Conservation (phyloP, 1,284 basidiomycete genomes). For the Microstroma glucosiphilum region DNA sequence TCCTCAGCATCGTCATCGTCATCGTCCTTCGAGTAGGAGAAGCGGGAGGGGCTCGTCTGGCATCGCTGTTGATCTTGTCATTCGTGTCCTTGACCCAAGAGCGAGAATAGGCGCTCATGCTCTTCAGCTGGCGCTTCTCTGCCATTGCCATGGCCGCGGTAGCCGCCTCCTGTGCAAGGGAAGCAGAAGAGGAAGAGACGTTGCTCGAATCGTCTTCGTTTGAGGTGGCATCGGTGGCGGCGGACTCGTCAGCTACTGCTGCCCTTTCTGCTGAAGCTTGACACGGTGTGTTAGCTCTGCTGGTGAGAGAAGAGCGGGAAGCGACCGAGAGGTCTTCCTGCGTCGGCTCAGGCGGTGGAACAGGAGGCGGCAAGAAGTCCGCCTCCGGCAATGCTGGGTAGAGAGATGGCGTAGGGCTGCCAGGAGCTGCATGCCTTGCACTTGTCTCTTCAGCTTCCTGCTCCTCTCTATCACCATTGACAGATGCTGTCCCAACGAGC, state of each 20-base stretch:
- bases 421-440: no score
- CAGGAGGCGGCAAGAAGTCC: background rate
- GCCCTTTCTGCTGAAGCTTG: background rate
- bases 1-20: no score
- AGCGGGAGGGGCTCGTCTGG: no score
- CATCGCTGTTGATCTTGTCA: no score
- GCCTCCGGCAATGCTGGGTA: background rate
- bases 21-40: no score
- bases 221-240: background rate
- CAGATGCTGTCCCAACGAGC: no score
- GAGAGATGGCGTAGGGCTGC: background rate
- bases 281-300: background rate
- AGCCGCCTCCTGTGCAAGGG: constrained; percentile 4
- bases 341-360: constrained; percentile 1
- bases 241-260: background rate
- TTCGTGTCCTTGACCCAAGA: no score
- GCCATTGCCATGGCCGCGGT: background rate
- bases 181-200: constrained; percentile 5
- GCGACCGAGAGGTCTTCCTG: background rate
- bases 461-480: no score
- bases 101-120: background rate
- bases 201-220: background rate
- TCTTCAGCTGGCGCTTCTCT: background rate
- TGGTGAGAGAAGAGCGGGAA: constrained; percentile 1
- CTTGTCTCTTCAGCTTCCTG: no score